A percentile compares a stretch with the other conserved stretches of the same genome.
phyloP scores from a whole-genome alignment of 306 rosid genomes.

The Dicorynia guianensis region DNA sequence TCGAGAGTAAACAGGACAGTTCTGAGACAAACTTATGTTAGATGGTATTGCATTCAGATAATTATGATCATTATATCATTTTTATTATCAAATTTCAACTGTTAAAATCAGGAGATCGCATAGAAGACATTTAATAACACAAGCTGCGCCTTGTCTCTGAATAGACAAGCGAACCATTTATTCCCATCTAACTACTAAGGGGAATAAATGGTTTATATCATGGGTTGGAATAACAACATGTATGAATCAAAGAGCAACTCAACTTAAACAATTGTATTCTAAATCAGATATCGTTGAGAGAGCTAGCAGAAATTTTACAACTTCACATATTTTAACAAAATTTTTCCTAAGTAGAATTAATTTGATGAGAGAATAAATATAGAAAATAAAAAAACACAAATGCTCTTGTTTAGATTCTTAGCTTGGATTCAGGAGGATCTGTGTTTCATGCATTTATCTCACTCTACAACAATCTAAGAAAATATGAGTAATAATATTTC shows the following conservation, averaged over 20 bases:
- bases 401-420: conserved; percentile 18
- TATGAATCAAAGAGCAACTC: conserved; percentile 1
- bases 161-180: background rate
- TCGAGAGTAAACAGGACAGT: background rate
- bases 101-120: background rate
- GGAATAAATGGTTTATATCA: background rate
- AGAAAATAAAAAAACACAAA: conserved; percentile 21
- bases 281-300: conserved; percentile 3
- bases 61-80: background rate
- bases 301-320: background rate
- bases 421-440: background rate
- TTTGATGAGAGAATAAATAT: conserved; percentile 1
- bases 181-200: no score
- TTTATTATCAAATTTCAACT: conserved; percentile 4
- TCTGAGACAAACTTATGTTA: background rate
- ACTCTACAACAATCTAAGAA: background rate
- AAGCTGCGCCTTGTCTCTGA: background rate
- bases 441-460: conserved; percentile 1
- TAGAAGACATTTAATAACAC: background rate
- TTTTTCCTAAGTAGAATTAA: background rate
- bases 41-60: conserved; percentile 6
- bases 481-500: background rate
- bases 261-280: background rate
- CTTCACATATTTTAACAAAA: background rate
- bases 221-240: background rate